Evolutionary conservation across 2,329 filamentous ascomycete genomes (phyloP).

Genomic region (Microsporum audouinii): DNA sequence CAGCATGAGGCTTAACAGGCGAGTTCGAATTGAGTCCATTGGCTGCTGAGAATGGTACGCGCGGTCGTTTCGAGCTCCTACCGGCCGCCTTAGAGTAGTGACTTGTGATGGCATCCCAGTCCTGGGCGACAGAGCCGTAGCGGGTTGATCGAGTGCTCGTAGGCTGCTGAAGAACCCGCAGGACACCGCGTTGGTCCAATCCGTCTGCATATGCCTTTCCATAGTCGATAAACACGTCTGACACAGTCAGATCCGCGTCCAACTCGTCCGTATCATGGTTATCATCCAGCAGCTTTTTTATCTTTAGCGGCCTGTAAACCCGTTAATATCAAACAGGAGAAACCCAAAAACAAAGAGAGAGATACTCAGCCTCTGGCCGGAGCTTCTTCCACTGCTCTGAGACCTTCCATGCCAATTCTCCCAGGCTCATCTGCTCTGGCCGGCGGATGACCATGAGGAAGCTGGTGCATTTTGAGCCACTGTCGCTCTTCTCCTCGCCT

Average conservation of each 20-base stretch:
- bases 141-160: constrained; percentile 16
- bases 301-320: constrained; percentile 24
- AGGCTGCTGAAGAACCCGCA: constrained; percentile 28
- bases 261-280: constrained; percentile 24
- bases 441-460: constrained; percentile 24
- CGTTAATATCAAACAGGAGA: not conserved
- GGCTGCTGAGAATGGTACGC: not conserved
- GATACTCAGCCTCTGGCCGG: constrained; percentile 25
- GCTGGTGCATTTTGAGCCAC: constrained; percentile 15
- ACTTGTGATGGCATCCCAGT: constrained; percentile 20
- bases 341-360: constrained; percentile 7
- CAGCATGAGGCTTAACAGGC: not conserved
- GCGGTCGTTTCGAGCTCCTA: not conserved
- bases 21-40: not conserved
- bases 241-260: constrained; percentile 25
- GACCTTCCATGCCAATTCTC: constrained; percentile 24
- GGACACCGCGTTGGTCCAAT: constrained; percentile 25
- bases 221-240: constrained; percentile 29
- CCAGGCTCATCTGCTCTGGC: constrained; percentile 24
- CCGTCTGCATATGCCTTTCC: constrained; percentile 26
- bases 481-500: constrained; percentile 7
- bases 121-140: constrained; percentile 27
- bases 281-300: constrained; percentile 30
- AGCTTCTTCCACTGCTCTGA: constrained; percentile 25
- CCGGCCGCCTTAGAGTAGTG: not conserved